Evolutionary conservation across 1,139 yeast species (phyloP), one percentile per base, ranked within the genome.

Genomic region (Suhomyces anneliseae): DNA sequence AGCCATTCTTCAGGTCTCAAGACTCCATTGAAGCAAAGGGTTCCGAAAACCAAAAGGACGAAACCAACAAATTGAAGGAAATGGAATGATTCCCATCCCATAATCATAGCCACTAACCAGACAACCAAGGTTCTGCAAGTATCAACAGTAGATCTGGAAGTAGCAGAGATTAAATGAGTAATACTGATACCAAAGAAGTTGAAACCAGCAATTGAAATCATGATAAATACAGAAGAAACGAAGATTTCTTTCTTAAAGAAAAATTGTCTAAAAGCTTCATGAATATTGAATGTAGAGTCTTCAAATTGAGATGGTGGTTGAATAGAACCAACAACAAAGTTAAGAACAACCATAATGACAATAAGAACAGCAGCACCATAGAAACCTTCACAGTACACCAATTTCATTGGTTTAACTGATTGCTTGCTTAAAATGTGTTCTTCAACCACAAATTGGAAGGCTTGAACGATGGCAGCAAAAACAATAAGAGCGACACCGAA

Each of bases 31-130:
- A 85, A 88, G 46, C 87, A 75, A 44, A 87, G 69, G 0, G 95
- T 87, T 24, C 95, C 96, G 52, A 79, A 75, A 5, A 87, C 92
- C 47, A 87, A 69, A 31, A 82, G 59, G 0, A 64, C 69, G 59
- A 88, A 88, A 0, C 95, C 96, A 12, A 78, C 40, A 32, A 83
- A 68, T 62, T 88, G 95, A 50, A 85, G 65, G 35, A 70, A 61
- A 34, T 76, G 74, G 68, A 87, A 87, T 1, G 72, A 57, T 65
- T 88, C 95, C 95, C 95, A 88, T 3, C 95, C 95, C 56, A 87
- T 62, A n/a, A 67, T 45, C 47, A 87, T 68, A 0, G 95, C 89
- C n/a, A 85, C 76, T 1, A 83, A 44, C 95, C 95, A 88, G 19
- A 88, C 92, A 36, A 86, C 68, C 38, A 87, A 68, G 0, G 95